A percentile compares a stretch with the other conserved stretches of the same genome.
Conservation (phyloP, 352 stramenopile genomes). For the Phytophthora crassamura region DNA sequence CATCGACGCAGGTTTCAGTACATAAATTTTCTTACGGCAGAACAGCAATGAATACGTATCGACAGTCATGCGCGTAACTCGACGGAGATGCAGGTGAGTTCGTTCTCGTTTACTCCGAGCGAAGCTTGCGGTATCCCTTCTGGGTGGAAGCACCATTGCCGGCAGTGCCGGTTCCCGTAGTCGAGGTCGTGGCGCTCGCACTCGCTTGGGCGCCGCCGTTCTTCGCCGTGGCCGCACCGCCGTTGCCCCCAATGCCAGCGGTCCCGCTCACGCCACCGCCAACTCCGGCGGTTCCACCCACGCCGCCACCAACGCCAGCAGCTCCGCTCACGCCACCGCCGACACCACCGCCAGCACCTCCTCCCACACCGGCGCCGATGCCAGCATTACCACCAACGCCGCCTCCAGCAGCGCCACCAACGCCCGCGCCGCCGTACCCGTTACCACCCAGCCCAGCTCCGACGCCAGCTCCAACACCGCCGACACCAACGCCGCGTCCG, state of each 20-base stretch:
- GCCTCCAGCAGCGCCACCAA: background rate
- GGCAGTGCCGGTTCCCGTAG: background rate
- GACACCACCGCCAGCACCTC: background rate
- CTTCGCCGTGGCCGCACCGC: no score
- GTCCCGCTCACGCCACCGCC: background rate
- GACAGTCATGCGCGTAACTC: no score
- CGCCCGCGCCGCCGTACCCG: background rate
- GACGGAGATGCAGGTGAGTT: no score
- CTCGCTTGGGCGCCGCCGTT: background rate
- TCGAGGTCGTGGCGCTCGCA: background rate
- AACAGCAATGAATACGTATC: no score
- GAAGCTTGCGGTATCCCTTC: conserved; percentile 22
- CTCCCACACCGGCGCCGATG: background rate
- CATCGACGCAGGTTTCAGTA: no score
- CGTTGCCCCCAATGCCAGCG: no score
- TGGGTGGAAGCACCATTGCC: background rate
- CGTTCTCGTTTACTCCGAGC: conserved; percentile 18
- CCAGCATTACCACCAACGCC: conserved; percentile 3
- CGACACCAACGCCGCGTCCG: background rate
- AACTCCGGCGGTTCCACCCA: background rate
- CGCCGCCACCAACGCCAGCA: background rate
- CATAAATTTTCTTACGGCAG: no score
- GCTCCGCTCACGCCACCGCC: background rate
- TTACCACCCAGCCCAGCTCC: background rate
- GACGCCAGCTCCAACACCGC: background rate